These are phyloP conservation scores for Malassezia brasiliensis DNA, from an alignment of 1,284 basidiomycete genomes.

Conservation along the genomic window DNA sequence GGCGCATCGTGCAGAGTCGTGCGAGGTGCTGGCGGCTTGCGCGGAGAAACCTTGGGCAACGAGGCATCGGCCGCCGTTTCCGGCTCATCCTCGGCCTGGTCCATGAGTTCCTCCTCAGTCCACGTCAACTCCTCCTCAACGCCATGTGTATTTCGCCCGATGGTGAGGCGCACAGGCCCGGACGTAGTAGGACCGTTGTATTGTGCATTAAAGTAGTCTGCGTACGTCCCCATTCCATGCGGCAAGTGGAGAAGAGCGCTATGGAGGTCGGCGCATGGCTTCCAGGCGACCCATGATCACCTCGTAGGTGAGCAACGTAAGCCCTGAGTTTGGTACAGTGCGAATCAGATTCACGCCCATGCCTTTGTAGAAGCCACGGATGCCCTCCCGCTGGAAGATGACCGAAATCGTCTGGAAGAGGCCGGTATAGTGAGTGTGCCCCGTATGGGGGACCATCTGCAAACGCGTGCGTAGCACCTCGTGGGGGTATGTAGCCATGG, in stretches of 20 bases:
- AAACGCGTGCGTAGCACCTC: constrained; percentile 43
- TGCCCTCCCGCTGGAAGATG: constrained; percentile 33
- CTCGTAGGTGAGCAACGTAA: constrained; percentile 46
- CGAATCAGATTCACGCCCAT: constrained; percentile 44
- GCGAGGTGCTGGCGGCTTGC: too few relatives aligned
- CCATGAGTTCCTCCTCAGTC: constrained; percentile 14
- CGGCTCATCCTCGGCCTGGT: constrained; percentile 4
- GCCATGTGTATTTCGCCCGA: not conserved
- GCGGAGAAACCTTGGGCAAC: too few relatives aligned
- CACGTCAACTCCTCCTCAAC: not conserved
- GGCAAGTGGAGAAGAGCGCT: constrained; percentile 1
- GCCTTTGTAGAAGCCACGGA: constrained; percentile 42
- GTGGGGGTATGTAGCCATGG: constrained; percentile 44
- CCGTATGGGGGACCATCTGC: constrained; percentile 30
- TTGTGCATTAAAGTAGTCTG: constrained; percentile 16
- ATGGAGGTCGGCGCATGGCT: not conserved
- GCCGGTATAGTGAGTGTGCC: constrained; percentile 22
- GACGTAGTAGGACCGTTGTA: constrained; percentile 8
- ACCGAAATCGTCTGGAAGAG: constrained; percentile 27
- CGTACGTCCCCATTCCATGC: constrained; percentile 17
- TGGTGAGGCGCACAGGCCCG: constrained; percentile 13
- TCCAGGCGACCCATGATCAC: constrained; percentile 39
- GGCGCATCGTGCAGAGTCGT: too few relatives aligned
- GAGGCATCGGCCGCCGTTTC: too few relatives aligned
- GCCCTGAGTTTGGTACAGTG: constrained; percentile 40